A percentile compares a stretch with the other conserved stretches of the same genome.
phyloP scores from a whole-genome alignment of 2,329 filamentous ascomycete species.

The Botryotinia convoluta region DNA sequence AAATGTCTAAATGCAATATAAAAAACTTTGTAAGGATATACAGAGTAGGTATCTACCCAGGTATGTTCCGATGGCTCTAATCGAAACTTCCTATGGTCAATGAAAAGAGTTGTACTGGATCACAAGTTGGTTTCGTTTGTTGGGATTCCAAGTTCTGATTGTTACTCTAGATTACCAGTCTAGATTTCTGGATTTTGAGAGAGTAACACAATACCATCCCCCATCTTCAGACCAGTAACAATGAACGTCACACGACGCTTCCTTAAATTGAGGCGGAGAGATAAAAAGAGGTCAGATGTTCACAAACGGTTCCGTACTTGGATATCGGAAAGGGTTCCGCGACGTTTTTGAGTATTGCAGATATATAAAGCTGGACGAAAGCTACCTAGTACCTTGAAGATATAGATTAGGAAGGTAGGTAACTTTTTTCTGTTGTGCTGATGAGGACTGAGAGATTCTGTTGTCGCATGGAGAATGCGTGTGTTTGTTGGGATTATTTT shows the following conservation, averaged over 20 bases:
- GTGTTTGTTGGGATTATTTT: slow-evolving; percentile 15
- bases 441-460: slow-evolving; percentile 7
- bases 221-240: background rate
- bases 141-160: background rate
- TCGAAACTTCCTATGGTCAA: background rate
- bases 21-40: background rate
- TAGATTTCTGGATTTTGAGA: background rate
- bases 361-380: background rate
- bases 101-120: background rate
- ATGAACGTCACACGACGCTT: slow-evolving; percentile 14
- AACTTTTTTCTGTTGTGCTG: slow-evolving; percentile 3
- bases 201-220: background rate
- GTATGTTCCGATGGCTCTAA: background rate
- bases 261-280: slow-evolving; percentile 2
- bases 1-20: background rate
- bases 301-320: slow-evolving; percentile 19
- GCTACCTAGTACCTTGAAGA: background rate
- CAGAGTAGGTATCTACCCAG: background rate
- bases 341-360: background rate
- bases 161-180: background rate
- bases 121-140: background rate
- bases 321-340: slow-evolving; percentile 16
- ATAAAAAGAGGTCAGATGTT: slow-evolving; percentile 20
- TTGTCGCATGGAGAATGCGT: slow-evolving; percentile 2
- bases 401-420: slow-evolving; percentile 17